Base-by-base conservation (phyloP, 345 rosid genomes). In the Hevea brasiliensis region DNA sequence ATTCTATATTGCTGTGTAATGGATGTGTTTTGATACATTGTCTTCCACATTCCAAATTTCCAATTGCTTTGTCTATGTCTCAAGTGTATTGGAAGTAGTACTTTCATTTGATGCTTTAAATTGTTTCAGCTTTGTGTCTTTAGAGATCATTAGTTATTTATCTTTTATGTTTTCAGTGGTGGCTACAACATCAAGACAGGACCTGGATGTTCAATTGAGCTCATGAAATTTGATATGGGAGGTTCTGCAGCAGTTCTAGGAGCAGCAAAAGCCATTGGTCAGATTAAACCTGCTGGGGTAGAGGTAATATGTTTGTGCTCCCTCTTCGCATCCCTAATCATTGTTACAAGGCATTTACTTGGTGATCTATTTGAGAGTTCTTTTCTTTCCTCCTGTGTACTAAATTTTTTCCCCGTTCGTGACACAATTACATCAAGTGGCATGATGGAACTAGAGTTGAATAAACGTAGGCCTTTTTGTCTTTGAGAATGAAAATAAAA, bases 151-250 rank as follows among this genome's bases (percentile, higher is more conserved):
- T 64, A 18, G 62, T 29, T 44, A 10, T 45, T 17, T 54, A 7
- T 61, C 27, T 70, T 59, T 3, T 60, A 45, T 77, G 26, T 64
- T 73, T 29, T 40, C 72, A 91, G 98, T 81, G 99, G 98, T 59
- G 99, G 98, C 84, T 91, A 95, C 94, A 95, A 92, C 83, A 89
- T 95, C 79, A 95, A 95, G 89, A 89, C 94, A 6, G 98, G 99
- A 65, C 88, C 96, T 74, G 94, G 90, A 53, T 88, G 91, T 80
- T 80, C 35, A 23, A 95, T 92, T 76, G 99, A 90, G 84, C 90
- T 79, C 75, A 95, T 92, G 99, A 92, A 95, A 76, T 78, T 76
- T 68, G 99, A 95, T 75, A 95, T 92, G 98, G 98, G 96, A 17
- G 98, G 99, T 81, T 87, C 97, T 17, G 98, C 94, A 21, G 99